These are phyloP conservation scores for Pseudopediastrum boryanum DNA, from an alignment of 139 green algal genomes.

Conservation along the genomic window DNA sequence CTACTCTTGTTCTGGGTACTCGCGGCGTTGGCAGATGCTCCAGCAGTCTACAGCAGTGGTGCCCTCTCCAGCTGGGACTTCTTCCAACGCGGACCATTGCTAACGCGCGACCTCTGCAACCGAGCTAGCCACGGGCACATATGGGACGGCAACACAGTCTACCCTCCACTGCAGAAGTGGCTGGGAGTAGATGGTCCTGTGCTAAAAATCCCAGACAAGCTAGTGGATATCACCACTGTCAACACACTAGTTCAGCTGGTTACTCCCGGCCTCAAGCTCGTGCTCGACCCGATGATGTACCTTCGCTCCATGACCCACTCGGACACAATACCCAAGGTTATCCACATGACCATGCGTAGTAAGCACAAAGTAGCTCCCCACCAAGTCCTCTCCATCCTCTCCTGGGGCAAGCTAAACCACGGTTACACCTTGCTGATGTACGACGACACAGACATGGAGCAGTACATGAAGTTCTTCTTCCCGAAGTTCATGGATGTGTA, in stretches of 20 bases:
- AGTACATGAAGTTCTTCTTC: constrained; percentile 26
- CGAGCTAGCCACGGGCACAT: constrained; percentile 19
- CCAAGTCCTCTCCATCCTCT: constrained; percentile 27
- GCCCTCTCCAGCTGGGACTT: too few relatives aligned
- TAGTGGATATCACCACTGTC: constrained; percentile 24
- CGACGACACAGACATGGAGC: constrained; percentile 20
- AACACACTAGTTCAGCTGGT: constrained; percentile 21
- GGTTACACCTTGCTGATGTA: constrained; percentile 33
- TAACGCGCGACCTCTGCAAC: neutral
- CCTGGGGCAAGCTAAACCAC: constrained; percentile 23
- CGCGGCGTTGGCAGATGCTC: too few relatives aligned
- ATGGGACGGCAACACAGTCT: constrained; percentile 1
- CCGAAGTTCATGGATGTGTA: constrained; percentile 21
- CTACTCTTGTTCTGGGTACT: too few relatives aligned
- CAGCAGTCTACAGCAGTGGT: too few relatives aligned
- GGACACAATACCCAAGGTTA: constrained; percentile 4
- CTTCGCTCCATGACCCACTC: neutral
- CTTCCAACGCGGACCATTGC: too few relatives aligned
- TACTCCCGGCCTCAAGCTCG: neutral
- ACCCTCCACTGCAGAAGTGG: constrained; percentile 6
- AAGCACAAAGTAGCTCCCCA: constrained; percentile 26
- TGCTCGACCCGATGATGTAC: constrained; percentile 30
- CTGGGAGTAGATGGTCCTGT: constrained; percentile 12
- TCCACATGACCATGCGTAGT: constrained; percentile 35
- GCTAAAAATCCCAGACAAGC: neutral